phyloP scores from a whole-genome alignment of 495 filamentous ascomycete genomes.

The Penicillium coprophilum region DNA sequence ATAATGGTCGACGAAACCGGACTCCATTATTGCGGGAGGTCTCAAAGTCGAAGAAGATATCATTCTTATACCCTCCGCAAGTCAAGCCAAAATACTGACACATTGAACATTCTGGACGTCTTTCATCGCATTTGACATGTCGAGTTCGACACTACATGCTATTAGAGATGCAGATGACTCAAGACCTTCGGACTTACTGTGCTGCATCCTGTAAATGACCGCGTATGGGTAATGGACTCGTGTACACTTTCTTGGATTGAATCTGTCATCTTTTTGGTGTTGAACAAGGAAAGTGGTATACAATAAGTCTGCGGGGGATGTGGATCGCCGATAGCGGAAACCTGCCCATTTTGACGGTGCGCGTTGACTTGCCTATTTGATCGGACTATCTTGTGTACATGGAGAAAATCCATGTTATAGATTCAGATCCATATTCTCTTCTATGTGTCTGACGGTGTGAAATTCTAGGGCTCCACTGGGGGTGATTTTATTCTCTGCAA shows the following conservation, averaged over 20 bases:
- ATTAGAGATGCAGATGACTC: background rate
- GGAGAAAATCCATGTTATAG: background rate
- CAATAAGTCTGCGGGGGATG: slow-evolving; percentile 9
- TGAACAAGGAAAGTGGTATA: background rate
- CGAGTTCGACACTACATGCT: slow-evolving; percentile 24
- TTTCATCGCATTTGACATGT: slow-evolving; percentile 32
- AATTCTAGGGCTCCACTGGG: background rate
- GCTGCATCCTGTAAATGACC: slow-evolving; percentile 20
- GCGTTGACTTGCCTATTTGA: slow-evolving; percentile 9
- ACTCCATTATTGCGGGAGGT: slow-evolving; percentile 16
- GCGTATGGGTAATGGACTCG: slow-evolving; percentile 14
- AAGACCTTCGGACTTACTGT: slow-evolving; percentile 12
- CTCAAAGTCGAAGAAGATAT: slow-evolving; percentile 25
- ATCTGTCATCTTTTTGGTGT: background rate
- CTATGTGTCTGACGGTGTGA: background rate
- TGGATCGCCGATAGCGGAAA: slow-evolving; percentile 19
- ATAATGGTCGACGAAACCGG: slow-evolving; percentile 30
- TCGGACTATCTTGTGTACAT: background rate
- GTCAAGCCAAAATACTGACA: slow-evolving; percentile 17
- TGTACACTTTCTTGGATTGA: background rate
- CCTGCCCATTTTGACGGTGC: slow-evolving; percentile 16
- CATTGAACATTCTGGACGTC: slow-evolving; percentile 27
- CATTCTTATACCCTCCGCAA: slow-evolving; percentile 27
- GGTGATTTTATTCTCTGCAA: background rate
- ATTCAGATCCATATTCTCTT: background rate